Evolutionary conservation across 73 alveolate species (phyloP).

Genomic region (Tetrahymena elliotti): DNA sequence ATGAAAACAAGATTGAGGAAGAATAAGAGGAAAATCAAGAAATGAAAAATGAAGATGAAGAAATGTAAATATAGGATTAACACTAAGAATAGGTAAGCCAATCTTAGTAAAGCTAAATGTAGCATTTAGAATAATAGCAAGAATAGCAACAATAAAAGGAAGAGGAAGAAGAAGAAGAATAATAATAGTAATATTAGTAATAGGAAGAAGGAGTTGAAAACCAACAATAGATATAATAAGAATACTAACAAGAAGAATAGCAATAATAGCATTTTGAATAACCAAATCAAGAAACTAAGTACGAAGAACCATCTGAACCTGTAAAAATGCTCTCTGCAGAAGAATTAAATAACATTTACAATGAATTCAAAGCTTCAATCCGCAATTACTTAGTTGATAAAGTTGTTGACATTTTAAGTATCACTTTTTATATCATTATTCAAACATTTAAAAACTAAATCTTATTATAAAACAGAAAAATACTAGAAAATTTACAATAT

Average conservation of each 20-base stretch:
- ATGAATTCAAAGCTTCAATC: not conserved
- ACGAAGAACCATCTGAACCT: not conserved
- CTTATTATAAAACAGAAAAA: not conserved
- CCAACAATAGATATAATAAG: too few relatives aligned
- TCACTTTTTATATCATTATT: not conserved
- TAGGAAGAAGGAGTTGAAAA: not conserved
- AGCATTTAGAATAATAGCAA: not conserved
- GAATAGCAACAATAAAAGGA: not conserved
- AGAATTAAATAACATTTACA: not conserved
- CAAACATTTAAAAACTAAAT: not conserved
- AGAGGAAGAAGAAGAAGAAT: not conserved
- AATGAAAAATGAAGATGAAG: not conserved
- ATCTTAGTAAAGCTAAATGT: not conserved
- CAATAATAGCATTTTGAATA: not conserved
- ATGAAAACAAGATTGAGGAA: not conserved
- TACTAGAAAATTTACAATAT: constrained; percentile 6
- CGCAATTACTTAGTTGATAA: not conserved
- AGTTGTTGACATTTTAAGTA: not conserved
- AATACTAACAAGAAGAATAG: too few relatives aligned
- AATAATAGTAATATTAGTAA: not conserved
- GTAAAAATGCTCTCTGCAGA: not conserved
- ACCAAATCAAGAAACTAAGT: not conserved
- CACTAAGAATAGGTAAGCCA: not conserved
- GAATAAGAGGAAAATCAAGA: not conserved
- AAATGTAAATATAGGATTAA: not conserved